These are phyloP conservation scores for Blastocystis hominis DNA, from an alignment of 352 stramenopile species.

Conservation along the genomic window DNA sequence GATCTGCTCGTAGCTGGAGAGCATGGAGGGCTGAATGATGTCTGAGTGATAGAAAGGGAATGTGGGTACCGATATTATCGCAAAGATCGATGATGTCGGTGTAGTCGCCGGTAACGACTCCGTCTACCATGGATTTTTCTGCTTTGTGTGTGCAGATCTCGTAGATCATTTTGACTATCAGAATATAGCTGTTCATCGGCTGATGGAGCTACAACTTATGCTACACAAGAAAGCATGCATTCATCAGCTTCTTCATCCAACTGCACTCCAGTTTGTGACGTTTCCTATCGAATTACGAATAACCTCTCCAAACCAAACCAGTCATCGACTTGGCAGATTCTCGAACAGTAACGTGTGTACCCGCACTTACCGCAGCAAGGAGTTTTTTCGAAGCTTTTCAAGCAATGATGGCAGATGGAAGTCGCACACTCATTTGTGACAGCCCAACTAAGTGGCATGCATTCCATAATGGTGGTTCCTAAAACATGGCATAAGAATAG, in stretches of 20 bases:
- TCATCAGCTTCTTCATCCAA: conserved; percentile 47
- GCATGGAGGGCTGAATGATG: neutral
- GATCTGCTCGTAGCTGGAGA: conserved; percentile 28
- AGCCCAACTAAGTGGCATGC: conserved; percentile 13
- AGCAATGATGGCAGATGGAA: conserved; percentile 14
- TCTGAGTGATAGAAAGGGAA: neutral
- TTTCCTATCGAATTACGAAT: conserved; percentile 11
- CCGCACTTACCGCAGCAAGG: conserved; percentile 4
- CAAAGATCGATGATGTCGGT: conserved; percentile 38
- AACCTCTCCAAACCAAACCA: neutral
- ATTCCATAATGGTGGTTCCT: conserved; percentile 44
- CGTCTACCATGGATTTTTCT: neutral
- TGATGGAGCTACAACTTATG: neutral
- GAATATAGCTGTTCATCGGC: conserved; percentile 27
- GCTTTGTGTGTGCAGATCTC: conserved; percentile 40
- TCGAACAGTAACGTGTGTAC: conserved; percentile 10
- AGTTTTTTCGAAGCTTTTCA: neutral
- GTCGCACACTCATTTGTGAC: neutral
- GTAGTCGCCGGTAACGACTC: conserved; percentile 8
- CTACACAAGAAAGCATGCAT: neutral
- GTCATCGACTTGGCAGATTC: conserved; percentile 30
- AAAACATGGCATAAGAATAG: neutral
- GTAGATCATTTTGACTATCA: conserved; percentile 26
- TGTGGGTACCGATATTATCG: conserved; percentile 13
- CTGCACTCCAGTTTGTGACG: conserved; percentile 37